Evolutionary conservation across 805 yeast genomes (phyloP), one percentile per base, ranked within the genome.

Genomic region (Teunomyces stri): DNA sequence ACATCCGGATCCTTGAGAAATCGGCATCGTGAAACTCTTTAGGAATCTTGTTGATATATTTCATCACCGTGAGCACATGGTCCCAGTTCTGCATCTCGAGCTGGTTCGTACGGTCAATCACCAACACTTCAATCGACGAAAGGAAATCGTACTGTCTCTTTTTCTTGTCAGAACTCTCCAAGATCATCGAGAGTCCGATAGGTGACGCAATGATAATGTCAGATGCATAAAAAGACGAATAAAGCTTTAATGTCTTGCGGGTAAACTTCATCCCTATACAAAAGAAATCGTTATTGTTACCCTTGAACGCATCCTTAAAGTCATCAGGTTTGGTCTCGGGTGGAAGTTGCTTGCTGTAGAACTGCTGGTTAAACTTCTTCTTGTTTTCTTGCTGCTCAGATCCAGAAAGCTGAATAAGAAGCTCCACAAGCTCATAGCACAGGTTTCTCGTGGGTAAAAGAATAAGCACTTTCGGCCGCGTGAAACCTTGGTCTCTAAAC

Each of bases 31-130:
- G 83, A 53, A 77, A 77, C 43, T 85, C 81, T 52, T 81, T 80
- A 5, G 98, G 98, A 40, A 90, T 81, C 47, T 76, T 71, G 65
- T 91, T 90, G 47, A 90, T 55, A 60, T 85, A 82, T 52, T 82
- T 81, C 55, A 84, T 70, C 5, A 83, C 77, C 12, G 84, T 82
- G 27, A 65, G 66, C 6, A 94, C 76, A 67, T 92, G 96, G 31
- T 86, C 86, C 91, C 97, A 87, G 60, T 91, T 89, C 67, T 94
- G 99, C 87, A 86, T 87, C 60, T 88, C 87, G 53, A 91, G 74
- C 27, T 89, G 87, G 59, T 90, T 90, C 10, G 94, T 81, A 57
- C 87, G 88, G 65, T 94, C 99, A 34, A 89, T 67, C 15, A 91
- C 69, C 43, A 85, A 65, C 3, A 94, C 65, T 64, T 94, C 99